phyloP scores from a whole-genome alignment of 495 filamentous ascomycete species.

The Mytilinidion resinicola region DNA sequence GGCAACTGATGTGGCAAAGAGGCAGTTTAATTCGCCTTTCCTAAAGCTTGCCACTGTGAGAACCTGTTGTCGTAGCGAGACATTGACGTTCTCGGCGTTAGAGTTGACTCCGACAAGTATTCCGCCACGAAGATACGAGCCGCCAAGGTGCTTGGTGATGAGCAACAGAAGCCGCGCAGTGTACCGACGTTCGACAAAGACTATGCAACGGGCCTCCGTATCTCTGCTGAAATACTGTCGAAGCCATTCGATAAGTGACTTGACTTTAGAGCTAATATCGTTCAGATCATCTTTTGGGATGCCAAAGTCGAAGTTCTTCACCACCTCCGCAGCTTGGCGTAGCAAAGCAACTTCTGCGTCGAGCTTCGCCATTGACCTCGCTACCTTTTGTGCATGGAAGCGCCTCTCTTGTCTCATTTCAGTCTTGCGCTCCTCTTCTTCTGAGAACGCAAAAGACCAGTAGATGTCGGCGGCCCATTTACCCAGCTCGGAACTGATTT shows the following conservation, averaged over 20 bases:
- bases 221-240: conserved; percentile 49
- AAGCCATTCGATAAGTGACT: conserved; percentile 54
- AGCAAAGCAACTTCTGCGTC: conserved; percentile 50
- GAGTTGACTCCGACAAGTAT: conserved; percentile 57
- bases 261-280: conserved; percentile 67
- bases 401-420: conserved; percentile 50
- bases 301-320: conserved; percentile 46
- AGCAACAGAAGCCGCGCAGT: conserved; percentile 67
- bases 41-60: conserved; percentile 70
- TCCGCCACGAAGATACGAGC: conserved; percentile 57
- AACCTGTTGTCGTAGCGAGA: conserved; percentile 70
- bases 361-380: conserved; percentile 38
- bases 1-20: conserved; percentile 84
- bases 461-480: conserved; percentile 80
- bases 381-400: conserved; percentile 25
- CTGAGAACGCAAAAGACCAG: conserved; percentile 66
- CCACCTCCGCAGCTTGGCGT: conserved; percentile 52
- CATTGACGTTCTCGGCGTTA: conserved; percentile 47
- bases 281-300: conserved; percentile 37
- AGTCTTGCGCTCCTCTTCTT: conserved; percentile 58
- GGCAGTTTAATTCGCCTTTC: conserved; percentile 74
- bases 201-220: conserved; percentile 66
- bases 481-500: conserved; percentile 64
- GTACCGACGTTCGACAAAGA: conserved; percentile 75
- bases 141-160: conserved; percentile 53